Evolutionary conservation across 148 eudicot genomes (phyloP).

Genomic region (Vaccinium corymbosum): DNA sequence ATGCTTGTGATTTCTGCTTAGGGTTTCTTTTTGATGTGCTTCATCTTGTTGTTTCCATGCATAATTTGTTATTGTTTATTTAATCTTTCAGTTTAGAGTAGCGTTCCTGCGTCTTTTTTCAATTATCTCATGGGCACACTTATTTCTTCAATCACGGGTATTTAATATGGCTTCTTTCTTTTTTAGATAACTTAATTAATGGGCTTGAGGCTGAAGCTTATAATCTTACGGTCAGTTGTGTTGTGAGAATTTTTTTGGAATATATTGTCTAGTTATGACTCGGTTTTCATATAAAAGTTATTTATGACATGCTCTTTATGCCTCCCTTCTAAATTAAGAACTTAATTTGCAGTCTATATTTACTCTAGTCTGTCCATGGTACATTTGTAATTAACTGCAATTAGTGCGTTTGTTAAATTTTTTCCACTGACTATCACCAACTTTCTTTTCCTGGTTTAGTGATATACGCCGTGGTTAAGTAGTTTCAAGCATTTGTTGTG

Average conservation of each 20-base stretch:
- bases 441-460: neutral
- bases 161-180: neutral
- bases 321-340: too few relatives aligned
- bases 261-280: neutral
- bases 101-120: neutral
- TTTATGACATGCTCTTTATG: neutral
- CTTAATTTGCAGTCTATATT: neutral
- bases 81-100: neutral
- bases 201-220: neutral
- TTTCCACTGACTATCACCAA: neutral
- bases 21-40: constrained; percentile 14
- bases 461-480: neutral
- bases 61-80: neutral
- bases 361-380: neutral
- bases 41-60: neutral
- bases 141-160: neutral
- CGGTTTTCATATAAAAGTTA: neutral
- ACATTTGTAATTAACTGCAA: neutral
- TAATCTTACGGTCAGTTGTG: neutral
- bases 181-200: neutral
- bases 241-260: neutral
- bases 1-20: neutral
- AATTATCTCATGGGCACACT: neutral
- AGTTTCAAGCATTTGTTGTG: neutral
- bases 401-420: neutral